These are phyloP conservation scores for Pseudogymnoascus sp. DNA, from an alignment of 2,329 filamentous ascomycete genomes.

Conservation along the genomic window DNA sequence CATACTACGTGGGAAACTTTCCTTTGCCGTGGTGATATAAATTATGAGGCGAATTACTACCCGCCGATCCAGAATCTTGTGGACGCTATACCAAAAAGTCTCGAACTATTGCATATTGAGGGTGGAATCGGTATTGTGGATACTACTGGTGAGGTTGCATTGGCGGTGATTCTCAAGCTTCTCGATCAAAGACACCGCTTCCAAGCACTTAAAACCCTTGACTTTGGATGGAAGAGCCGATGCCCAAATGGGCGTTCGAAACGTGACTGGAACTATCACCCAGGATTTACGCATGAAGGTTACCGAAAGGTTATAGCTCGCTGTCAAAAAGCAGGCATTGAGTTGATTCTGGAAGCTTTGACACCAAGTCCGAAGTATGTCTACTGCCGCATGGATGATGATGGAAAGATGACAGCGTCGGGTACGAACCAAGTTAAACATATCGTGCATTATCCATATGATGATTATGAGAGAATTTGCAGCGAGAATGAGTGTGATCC, in stretches of 20 bases:
- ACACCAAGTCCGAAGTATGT: not conserved
- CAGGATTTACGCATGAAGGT: not conserved
- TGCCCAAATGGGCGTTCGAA: too few relatives aligned
- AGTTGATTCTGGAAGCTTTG: not conserved
- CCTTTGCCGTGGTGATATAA: rapidly evolving
- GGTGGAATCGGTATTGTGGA: too few relatives aligned
- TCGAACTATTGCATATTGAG: not conserved
- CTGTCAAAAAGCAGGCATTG: not conserved
- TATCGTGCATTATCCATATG: not conserved
- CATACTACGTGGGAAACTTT: not conserved
- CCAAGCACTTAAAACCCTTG: not conserved
- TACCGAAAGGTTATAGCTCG: not conserved
- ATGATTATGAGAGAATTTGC: not conserved
- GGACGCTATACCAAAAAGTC: not conserved
- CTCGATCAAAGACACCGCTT: not conserved
- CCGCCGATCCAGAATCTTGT: not conserved
- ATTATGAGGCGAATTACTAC: not conserved
- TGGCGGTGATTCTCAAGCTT: not conserved
- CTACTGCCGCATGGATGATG: not conserved
- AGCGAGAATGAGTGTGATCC: not conserved
- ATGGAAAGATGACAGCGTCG: not conserved
- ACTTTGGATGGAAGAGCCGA: not conserved
- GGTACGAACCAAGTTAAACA: not conserved
- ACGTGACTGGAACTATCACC: not conserved
- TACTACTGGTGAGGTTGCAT: not conserved